phyloP scores from a whole-genome alignment of 2,329 filamentous ascomycete species.

The Fonsecaea monophora region DNA sequence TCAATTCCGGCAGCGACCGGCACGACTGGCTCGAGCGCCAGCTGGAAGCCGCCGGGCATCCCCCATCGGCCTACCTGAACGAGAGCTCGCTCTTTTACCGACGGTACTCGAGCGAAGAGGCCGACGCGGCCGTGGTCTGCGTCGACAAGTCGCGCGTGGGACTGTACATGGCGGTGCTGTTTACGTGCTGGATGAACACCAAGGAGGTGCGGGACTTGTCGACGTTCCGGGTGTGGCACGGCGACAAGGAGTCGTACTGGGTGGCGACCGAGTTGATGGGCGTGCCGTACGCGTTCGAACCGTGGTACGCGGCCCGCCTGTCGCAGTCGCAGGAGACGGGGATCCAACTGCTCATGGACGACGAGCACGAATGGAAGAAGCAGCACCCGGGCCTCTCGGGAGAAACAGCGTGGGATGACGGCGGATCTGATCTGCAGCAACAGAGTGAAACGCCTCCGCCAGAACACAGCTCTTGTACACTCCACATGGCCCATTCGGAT shows the following conservation, averaged over 20 bases:
- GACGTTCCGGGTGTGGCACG: constrained; percentile 53
- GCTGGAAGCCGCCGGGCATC: constrained; percentile 41
- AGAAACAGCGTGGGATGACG: not conserved
- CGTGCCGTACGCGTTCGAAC: constrained; percentile 50
- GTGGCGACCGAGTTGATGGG: constrained; percentile 53
- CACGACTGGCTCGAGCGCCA: constrained; percentile 37
- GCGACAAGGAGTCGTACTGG: constrained; percentile 59
- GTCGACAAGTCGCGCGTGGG: constrained; percentile 50
- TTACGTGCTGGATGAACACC: constrained; percentile 56
- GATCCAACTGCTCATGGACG: not conserved
- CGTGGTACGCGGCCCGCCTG: constrained; percentile 26
- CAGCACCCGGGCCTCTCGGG: not conserved
- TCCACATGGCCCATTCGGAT: not conserved
- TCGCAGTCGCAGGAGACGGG: constrained; percentile 3
- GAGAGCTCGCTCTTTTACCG: constrained; percentile 50
- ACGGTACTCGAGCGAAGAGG: constrained; percentile 52
- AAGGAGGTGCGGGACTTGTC: constrained; percentile 49
- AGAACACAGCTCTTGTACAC: not conserved
- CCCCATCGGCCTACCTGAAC: constrained; percentile 45
- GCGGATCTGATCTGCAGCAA: not conserved
- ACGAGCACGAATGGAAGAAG: not conserved
- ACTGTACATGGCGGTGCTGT: constrained; percentile 51
- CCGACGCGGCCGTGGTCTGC: constrained; percentile 53
- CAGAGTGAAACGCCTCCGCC: not conserved
- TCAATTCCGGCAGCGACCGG: constrained; percentile 19